Evolutionary conservation across 2,329 filamentous ascomycete genomes (phyloP), one percentile per base, ranked within the genome.

Genomic region (Dothidotthia symphoricarpi): DNA sequence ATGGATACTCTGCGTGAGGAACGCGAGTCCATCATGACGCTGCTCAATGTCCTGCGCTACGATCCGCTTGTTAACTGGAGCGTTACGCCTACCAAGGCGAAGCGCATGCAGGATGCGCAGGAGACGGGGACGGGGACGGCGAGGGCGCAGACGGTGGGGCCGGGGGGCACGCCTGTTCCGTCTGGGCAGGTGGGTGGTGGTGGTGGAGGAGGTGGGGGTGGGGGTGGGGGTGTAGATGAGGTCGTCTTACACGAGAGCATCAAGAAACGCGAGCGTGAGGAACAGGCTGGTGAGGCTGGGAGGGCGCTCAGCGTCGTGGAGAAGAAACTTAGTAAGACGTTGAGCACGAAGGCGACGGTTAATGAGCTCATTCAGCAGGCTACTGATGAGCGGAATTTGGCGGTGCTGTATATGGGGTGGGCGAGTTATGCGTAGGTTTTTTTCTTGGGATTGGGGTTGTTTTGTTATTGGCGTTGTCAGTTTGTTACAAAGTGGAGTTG

Each of bases 51-150:
- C 15, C 73, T 99, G 42, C 85, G 94, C n/a, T 97, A 96, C 68
- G 93, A 99, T 74, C 94, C 93, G 1, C 72, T 99, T 45, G 95
- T 97, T 66, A 93, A 83, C 44, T 99, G 93, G 93, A 91, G 88
- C 24, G 83, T 96, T 39, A 93, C 87, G 9, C 80, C 81, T 0
- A 65, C 83, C 12, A 76, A 81, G 32, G 76, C 82, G 39, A 82
- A 80, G 62, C 75, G 76, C 37, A 83, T 85, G 76, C 82, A 85
- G 57, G 79, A 83, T 53, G 80, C 77, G 7, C 73, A 82, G 29
- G 75, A 76, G 27, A 76, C 77, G 3, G 74, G 71, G 7, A 70
- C 60, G 2, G 55, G 53, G 10, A 53, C 52, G 1, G 49, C 56
- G 6, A 57, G 63, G 14, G 58, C 60, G 6, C 59, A 63, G 10